A percentile compares a stretch with the other conserved stretches of the same genome.
These are phyloP conservation scores for Mucor lusitanicus DNA, from an alignment of 371 early-diverging fungal genomes.

Conservation along the genomic window DNA sequence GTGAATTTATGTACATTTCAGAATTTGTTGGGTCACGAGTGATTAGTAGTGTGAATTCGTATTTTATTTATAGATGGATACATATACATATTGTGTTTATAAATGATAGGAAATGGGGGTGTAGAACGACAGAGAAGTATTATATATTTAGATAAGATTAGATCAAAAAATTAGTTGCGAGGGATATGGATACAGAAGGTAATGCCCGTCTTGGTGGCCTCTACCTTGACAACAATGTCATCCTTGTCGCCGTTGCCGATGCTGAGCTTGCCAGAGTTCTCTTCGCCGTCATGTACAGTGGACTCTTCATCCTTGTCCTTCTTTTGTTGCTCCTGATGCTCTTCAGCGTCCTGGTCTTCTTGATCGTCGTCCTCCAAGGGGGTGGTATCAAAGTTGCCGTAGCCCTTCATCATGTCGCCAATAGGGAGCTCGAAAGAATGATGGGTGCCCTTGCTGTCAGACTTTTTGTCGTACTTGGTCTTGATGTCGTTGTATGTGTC, in stretches of 20 bases:
- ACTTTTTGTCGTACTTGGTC: conserved; percentile 8
- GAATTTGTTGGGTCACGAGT: too few species aligned
- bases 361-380: conserved; percentile 2
- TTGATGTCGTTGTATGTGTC: conserved; percentile 9
- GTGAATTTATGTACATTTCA: background rate
- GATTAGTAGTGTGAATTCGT: too few species aligned
- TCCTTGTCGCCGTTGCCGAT: conserved; percentile 22
- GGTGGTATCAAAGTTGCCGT: conserved; percentile 10
- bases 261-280: background rate
- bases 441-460: conserved; percentile 7
- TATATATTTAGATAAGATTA: background rate
- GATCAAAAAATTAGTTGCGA: conserved; percentile 14
- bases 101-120: too few species aligned
- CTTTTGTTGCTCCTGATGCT: background rate
- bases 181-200: conserved; percentile 31
- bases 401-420: conserved; percentile 19
- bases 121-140: background rate
- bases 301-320: conserved; percentile 13
- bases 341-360: background rate
- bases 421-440: conserved; percentile 28
- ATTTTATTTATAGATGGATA: too few species aligned
- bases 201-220: conserved; percentile 32
- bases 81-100: background rate
- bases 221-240: conserved; percentile 33
- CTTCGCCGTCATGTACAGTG: conserved; percentile 5